Evolutionary conservation across 2,329 filamentous ascomycete genomes (phyloP), one percentile per base, ranked within the genome.

Genomic region (Pseudogymnoascus verrucosus): DNA sequence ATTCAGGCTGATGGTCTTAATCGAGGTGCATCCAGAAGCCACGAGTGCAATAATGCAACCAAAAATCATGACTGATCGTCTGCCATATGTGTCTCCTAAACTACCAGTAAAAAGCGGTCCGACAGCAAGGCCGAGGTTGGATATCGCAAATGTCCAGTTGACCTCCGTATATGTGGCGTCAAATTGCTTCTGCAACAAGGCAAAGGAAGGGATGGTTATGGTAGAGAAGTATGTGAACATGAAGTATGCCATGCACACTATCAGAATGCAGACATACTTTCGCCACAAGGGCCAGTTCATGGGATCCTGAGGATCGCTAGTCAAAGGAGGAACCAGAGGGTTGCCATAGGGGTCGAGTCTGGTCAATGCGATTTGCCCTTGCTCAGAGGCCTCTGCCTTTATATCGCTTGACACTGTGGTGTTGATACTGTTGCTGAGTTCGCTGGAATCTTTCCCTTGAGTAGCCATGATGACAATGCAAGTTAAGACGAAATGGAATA

Each of bases 201-300:
- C 71, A 65, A 83, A 84, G 0, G 81, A 82, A 1, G 82, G 81
- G 0, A 84, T 79, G 0, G 81, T 82, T 0, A 79, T 82, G 1
- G 82, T 84, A 0, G 82, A 84, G 65, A 84, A 76, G 72, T 84
- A 85, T 14, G 82, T 84, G 73, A 84, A 83, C 66, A 84, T 73
- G 68, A 84, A 84, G 68, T 84, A 83, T 66, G 79, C 81, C 40
- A 54, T 42, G 59, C 47, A 67, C 14, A 83, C 79, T 64, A 84
- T 81, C 2, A 74, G 74, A 2, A 84, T 72, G 47, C 82, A 79
- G 1, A 68, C 69, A 69, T 82, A 76, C 68, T 84, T 84, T 66
- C 78, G 78, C 8, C 73, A 59, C 2, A 64, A 69, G 0, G 78
- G 73, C 80, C 81, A 84, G 67, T 83, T 84, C 60, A 84, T 72